A percentile compares a stretch with the other conserved stretches of the same genome.
Conservation (phyloP, 306 rosid genomes). For the Vigna radiata region DNA sequence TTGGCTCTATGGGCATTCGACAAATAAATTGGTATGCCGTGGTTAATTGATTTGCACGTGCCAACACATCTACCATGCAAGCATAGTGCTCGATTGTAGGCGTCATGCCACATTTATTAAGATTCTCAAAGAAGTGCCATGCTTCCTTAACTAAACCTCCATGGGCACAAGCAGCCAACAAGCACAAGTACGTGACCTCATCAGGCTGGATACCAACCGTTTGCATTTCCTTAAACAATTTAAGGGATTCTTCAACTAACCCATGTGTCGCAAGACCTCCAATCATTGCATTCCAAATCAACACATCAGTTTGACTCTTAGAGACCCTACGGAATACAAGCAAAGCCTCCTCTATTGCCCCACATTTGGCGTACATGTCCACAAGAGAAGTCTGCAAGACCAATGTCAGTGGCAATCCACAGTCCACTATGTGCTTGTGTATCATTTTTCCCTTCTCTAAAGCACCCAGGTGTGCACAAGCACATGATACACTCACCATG, state of each 20-base stretch:
- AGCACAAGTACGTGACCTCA: conserved; percentile 81
- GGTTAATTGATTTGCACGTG: conserved; percentile 68
- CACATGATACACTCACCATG: conserved; percentile 80
- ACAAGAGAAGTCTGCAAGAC: conserved; percentile 75
- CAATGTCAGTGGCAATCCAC: conserved; percentile 60
- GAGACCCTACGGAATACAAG: conserved; percentile 52
- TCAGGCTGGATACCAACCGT: conserved; percentile 60
- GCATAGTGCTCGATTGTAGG: conserved; percentile 74
- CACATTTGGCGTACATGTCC: conserved; percentile 92
- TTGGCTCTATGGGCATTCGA: conserved; percentile 70
- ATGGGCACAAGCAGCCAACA: conserved; percentile 80
- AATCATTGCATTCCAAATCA: conserved; percentile 80
- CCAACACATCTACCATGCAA: conserved; percentile 81
- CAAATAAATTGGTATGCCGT: conserved; percentile 68
- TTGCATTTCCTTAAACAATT: conserved; percentile 68
- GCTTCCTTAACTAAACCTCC: conserved; percentile 78
- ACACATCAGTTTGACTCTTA: conserved; percentile 61
- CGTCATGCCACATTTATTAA: conserved; percentile 54
- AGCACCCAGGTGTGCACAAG: conserved; percentile 76
- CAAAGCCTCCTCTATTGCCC: conserved; percentile 77
- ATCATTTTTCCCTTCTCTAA: conserved; percentile 68
- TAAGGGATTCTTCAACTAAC: conserved; percentile 57
- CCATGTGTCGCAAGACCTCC: conserved; percentile 90
- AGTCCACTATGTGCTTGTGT: conserved; percentile 60
- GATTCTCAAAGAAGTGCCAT: conserved; percentile 73